A percentile compares a stretch with the other conserved stretches of the same genome.
Conservation (phyloP, 148 eudicot species). For the Rhododendron griersonianum region DNA sequence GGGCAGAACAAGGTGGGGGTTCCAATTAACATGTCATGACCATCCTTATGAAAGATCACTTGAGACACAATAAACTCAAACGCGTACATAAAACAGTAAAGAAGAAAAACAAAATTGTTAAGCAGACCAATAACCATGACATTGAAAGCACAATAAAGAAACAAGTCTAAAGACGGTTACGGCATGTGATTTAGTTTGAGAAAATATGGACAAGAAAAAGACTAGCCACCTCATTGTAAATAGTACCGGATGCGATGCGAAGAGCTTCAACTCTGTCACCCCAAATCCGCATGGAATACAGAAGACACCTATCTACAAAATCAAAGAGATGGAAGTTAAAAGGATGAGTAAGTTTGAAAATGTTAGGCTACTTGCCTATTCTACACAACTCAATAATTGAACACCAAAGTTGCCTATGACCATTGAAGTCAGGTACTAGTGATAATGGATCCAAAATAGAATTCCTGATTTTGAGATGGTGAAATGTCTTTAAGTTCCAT, state of each 20-base stretch:
- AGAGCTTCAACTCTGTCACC: slow-evolving; percentile 51
- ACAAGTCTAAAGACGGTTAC: neutral
- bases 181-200: neutral
- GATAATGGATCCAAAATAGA: neutral
- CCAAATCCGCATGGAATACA: slow-evolving; percentile 87
- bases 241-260: slow-evolving; percentile 84
- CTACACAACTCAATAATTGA: neutral
- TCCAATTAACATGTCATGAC: neutral
- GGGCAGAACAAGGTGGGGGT: neutral
- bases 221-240: slow-evolving; percentile 72
- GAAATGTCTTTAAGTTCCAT: neutral
- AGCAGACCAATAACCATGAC: neutral
- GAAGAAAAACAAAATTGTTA: neutral
- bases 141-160: neutral
- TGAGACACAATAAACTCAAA: neutral
- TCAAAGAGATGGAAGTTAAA: slow-evolving; percentile 3
- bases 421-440: neutral
- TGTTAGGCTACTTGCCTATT: neutral
- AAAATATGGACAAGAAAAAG: neutral
- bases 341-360: neutral
- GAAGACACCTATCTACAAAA: slow-evolving; percentile 72
- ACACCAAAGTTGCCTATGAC: neutral
- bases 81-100: neutral
- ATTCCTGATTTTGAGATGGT: neutral
- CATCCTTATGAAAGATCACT: neutral